Percentiles rank a stretch among this genome's conserved stretches.
phyloP scores from a whole-genome alignment of 768 basidiomycete genomes.

The Dioszegia aurantiaca region DNA sequence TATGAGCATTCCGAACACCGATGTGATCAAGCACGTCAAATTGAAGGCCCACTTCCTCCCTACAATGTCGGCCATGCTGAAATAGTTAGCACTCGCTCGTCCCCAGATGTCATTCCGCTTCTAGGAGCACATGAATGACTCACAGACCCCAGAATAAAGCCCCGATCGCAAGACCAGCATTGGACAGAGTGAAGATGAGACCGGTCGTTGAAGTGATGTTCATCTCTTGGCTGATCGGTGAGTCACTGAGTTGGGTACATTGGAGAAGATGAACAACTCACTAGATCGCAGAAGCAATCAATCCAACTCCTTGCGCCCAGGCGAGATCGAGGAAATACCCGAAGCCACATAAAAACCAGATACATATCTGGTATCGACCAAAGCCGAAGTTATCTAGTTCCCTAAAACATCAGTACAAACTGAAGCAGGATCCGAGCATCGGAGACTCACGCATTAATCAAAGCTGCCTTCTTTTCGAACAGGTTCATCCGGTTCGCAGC shows the following conservation, averaged over 20 bases:
- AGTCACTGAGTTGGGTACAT: not conserved
- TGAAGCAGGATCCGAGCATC: constrained; percentile 1
- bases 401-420: constrained; percentile 9
- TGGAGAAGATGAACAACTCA: constrained; percentile 33
- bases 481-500: constrained; percentile 24
- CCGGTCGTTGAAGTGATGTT: constrained; percentile 15
- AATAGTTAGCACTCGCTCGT: no score
- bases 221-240: constrained; percentile 33
- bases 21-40: constrained; percentile 51
- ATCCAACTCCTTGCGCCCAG: constrained; percentile 51
- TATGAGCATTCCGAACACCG: constrained; percentile 42
- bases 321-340: constrained; percentile 51
- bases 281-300: constrained; percentile 41
- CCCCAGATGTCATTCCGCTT: constrained; percentile 40
- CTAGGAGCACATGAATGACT: constrained; percentile 16
- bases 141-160: constrained; percentile 4
- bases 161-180: constrained; percentile 42
- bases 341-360: constrained; percentile 52
- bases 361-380: constrained; percentile 49
- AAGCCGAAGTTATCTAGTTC: constrained; percentile 47
- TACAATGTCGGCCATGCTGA: constrained; percentile 47
- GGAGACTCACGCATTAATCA: constrained; percentile 40
- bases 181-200: constrained; percentile 50
- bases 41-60: constrained; percentile 53
- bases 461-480: constrained; percentile 46